phyloP scores from a whole-genome alignment of 2,329 filamentous ascomycete species.

The Alternaria infectoria region DNA sequence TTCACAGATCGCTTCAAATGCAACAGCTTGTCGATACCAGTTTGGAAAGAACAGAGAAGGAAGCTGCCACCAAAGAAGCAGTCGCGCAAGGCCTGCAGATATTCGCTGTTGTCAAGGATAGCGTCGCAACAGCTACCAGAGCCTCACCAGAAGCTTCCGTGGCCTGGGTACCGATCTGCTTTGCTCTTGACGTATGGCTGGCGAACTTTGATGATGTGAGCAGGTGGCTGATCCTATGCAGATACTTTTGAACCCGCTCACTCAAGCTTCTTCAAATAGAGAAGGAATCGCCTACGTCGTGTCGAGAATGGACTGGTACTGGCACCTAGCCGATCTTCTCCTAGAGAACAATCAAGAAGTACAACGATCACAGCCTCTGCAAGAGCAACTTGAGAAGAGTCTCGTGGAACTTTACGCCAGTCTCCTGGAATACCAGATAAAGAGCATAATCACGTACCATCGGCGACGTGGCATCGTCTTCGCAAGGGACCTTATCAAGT shows the following conservation, averaged over 20 bases:
- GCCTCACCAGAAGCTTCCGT: neutral
- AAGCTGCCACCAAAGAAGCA: neutral
- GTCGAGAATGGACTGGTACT: neutral
- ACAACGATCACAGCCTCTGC: neutral
- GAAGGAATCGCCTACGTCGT: neutral
- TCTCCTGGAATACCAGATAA: neutral
- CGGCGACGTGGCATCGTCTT: neutral
- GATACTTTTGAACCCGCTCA: neutral
- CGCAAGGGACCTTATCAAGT: neutral
- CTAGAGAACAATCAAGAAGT: neutral
- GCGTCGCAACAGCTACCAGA: neutral
- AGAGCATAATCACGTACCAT: neutral
- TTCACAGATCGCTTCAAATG: neutral
- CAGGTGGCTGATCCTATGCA: neutral
- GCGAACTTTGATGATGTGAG: neutral
- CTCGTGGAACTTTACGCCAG: neutral
- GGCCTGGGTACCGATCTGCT: neutral
- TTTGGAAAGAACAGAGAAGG: neutral
- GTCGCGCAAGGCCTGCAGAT: neutral
- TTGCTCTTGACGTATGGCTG: neutral
- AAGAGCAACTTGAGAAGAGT: neutral
- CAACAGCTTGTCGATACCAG: neutral
- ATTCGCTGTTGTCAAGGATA: neutral
- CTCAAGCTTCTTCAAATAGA: neutral
- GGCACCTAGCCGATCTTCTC: neutral